Evolutionary conservation across 2,329 filamentous ascomycete genomes (phyloP), one percentile per base, ranked within the genome.

Genomic region (Beauveria sp.): DNA sequence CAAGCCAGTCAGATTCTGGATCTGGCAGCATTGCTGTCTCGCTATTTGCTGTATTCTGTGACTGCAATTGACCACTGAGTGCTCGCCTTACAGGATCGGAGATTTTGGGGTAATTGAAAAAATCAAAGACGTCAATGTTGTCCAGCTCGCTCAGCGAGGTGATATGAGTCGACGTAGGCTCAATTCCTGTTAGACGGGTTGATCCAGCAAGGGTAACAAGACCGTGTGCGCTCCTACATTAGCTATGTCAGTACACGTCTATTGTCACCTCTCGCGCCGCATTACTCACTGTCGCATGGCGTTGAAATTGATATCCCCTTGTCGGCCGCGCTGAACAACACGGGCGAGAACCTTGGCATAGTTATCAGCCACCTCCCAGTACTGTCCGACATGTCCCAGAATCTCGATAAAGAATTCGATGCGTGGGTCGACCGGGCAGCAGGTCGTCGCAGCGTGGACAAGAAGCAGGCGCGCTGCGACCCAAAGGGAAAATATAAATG

Each of bases 331-430:
- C 55, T 73, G 71, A 0, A 78, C 72, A 24, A 76, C 70, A 10
- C 76, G 69, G 3, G 70, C 70, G 2, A 78, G 66, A 18, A 78
- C 74, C 46, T 73, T 72, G 40, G 76, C 74, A 54, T 78, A 78
- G 34, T 72, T 74, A 28, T 71, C 73, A 2, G 76, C 76, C 1
- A 78, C 74, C 30, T 77, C 75, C 76, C 76, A 78, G 59, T 76
- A 74, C 53, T 75, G 71, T 0, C 76, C 76, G 22, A 78, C 72
- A 51, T 77, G 69, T 0, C 69, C 67, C 3, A 78, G 67, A 0
- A 76, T 77, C 28, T 76, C 74, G 50, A 78, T 73, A 43, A 78
- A 77, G 63, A 78, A 77, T 34, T 76, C 75, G 47, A 78, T 74
- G 56, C 73, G 71, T 0, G 72, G 67, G 26, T 78, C 75, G 1